phyloP scores from a whole-genome alignment of 352 stramenopile species.

The Globisporangium splendens region DNA sequence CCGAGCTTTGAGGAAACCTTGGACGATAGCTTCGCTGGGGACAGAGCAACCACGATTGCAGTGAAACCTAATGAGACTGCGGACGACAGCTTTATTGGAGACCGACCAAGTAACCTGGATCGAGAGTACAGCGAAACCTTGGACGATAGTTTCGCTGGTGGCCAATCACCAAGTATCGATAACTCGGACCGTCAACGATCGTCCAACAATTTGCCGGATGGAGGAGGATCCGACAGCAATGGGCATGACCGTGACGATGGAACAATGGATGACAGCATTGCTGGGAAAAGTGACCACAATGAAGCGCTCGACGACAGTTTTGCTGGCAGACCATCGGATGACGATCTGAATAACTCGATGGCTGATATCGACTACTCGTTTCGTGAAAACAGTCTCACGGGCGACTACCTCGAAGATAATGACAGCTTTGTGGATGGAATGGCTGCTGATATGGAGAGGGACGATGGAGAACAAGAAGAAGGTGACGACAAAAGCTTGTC shows the following conservation, averaged over 20 bases:
- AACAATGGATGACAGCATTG: too few relatives aligned
- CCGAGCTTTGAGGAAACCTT: not conserved
- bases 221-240: too few relatives aligned
- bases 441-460: not conserved
- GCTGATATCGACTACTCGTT: conserved; percentile 3
- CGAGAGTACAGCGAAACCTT: not conserved
- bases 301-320: conserved; percentile 5
- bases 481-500: not conserved
- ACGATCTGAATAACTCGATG: not conserved
- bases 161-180: too few relatives aligned
- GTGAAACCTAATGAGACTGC: not conserved
- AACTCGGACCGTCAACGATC: too few relatives aligned
- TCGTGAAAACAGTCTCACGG: conserved; percentile 1
- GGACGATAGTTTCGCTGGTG: conserved; percentile 1
- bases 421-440: conserved; percentile 9
- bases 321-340: not conserved
- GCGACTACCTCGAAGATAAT: conserved; percentile 4
- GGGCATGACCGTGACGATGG: too few relatives aligned
- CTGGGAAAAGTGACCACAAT: not conserved
- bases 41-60: not conserved
- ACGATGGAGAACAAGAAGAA: not conserved
- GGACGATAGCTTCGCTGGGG: not conserved
- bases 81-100: conserved; percentile 3
- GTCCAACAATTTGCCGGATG: too few relatives aligned
- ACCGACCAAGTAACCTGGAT: not conserved